A percentile compares a stretch with the other conserved stretches of the same genome.
phyloP scores from a whole-genome alignment of 768 basidiomycete genomes.

The Leccinum arenicola region DNA sequence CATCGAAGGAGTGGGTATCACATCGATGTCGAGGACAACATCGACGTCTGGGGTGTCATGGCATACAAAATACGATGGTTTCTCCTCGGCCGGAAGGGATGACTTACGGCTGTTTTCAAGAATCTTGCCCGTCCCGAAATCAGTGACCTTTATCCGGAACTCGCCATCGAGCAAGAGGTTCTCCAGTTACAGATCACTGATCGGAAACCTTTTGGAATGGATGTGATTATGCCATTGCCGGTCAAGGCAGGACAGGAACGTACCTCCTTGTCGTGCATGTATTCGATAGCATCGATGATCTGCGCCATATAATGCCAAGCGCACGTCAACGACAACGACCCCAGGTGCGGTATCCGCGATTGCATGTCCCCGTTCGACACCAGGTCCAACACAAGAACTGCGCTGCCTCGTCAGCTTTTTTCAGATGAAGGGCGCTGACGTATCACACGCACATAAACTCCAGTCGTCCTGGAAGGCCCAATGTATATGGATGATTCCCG shows the following conservation, averaged over 20 bases:
- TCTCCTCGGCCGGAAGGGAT: neutral
- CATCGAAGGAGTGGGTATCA: no score
- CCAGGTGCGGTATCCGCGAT: slow-evolving; percentile 65
- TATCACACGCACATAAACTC: slow-evolving; percentile 66
- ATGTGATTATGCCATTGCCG: slow-evolving; percentile 11
- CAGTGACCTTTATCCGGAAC: slow-evolving; percentile 90
- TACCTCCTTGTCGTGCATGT: slow-evolving; percentile 88
- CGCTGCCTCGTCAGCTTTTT: slow-evolving; percentile 8
- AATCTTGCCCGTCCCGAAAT: slow-evolving; percentile 92
- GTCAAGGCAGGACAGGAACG: slow-evolving; percentile 8
- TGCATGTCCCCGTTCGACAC: slow-evolving; percentile 79
- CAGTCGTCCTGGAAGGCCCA: slow-evolving; percentile 85
- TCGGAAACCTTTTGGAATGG: neutral
- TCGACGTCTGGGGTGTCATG: no score
- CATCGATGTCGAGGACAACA: no score
- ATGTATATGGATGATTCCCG: slow-evolving; percentile 77
- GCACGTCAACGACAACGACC: slow-evolving; percentile 80
- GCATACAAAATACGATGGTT: no score
- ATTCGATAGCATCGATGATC: slow-evolving; percentile 82
- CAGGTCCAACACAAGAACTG: slow-evolving; percentile 79
- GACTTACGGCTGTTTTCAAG: slow-evolving; percentile 53
- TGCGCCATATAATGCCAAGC: slow-evolving; percentile 93
- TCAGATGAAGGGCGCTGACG: neutral
- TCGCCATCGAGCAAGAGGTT: slow-evolving; percentile 87
- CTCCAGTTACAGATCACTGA: slow-evolving; percentile 77